phyloP scores from a whole-genome alignment of 2,329 filamentous ascomycete genomes.

The Colletotrichum sp. region DNA sequence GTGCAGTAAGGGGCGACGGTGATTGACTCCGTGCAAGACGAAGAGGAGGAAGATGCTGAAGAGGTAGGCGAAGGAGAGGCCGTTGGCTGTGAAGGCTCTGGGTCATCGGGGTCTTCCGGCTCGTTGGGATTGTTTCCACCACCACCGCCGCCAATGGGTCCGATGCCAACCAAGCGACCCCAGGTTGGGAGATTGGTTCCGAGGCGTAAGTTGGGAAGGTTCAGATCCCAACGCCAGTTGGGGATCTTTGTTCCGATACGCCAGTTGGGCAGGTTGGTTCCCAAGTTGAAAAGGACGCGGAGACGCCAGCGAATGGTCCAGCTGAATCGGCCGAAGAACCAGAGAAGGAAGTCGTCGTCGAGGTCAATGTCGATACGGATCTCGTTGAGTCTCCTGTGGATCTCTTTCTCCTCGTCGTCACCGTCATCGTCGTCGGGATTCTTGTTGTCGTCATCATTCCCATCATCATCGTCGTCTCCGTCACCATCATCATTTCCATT shows the following conservation, averaged over 20 bases:
- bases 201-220: not conserved
- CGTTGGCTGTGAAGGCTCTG: not conserved
- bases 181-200: not conserved
- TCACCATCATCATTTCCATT: not conserved
- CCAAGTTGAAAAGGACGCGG: not conserved
- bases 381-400: not conserved
- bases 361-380: not conserved
- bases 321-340: not conserved
- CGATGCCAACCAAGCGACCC: not conserved
- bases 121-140: not conserved
- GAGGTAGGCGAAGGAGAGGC: not conserved
- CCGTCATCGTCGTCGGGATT: not conserved
- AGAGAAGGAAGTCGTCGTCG: not conserved
- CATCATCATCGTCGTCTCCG: not conserved
- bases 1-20: slow-evolving; percentile 20
- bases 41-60: not conserved
- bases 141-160: not conserved
- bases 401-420: not conserved
- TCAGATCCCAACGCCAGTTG: not conserved
- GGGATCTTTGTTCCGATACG: not conserved
- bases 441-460: not conserved
- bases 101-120: not conserved
- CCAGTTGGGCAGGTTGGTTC: not conserved
- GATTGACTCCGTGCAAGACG: slow-evolving; percentile 8
- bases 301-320: not conserved